Base-by-base conservation (phyloP, 106 monocot genomes). In the Phalaenopsis equestris region DNA sequence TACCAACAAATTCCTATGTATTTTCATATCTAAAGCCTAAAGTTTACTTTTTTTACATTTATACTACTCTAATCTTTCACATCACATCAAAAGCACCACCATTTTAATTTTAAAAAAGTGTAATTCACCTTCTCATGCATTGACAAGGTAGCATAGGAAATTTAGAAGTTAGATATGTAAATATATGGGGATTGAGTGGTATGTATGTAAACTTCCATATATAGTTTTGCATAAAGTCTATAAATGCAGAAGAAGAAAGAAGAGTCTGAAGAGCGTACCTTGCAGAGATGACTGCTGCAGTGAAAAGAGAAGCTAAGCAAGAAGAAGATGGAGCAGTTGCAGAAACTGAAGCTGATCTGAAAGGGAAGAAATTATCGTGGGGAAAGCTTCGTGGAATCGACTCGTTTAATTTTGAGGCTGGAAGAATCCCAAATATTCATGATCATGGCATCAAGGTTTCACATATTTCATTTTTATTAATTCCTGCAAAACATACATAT, bases 351-450 rank as follows among this genome's bases (percentile, higher is more conserved):
- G 4, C 74, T 24, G 76, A 47, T 23, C 46, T 76, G 42, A 47
- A 49, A 1, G 76, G 76, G 24, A 76, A 42, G 49, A 76, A 76
- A 23, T 11, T 30, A 0, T 76, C 76, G 4, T 76, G 76, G 76
- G 76, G 76, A 36, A 76, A 76, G 76, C 76, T 76, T 49, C 48
- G 24, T 6, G 19, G 9, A 10, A 11, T 76, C 49, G 76, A 76
- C 23, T 76, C 76, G 0, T 49, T 76, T 14, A 7, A 14, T 14
- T 30, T 76, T 48, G 76, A 76, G 24, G 76, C 76, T 24, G 76
- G 76, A 76, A 76, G 76, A 19, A 30, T 76, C 24, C 11, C 76
- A 10, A 42, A 46, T 30, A 16, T 47, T 10, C 6, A 21, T 30
- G 1, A 3, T 12, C 48, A 49, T 49, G 76, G 30, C 42, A 7